Conservation (phyloP, 1,139 yeast species). For the Hemisphaericaspora xylofermentans region DNA sequence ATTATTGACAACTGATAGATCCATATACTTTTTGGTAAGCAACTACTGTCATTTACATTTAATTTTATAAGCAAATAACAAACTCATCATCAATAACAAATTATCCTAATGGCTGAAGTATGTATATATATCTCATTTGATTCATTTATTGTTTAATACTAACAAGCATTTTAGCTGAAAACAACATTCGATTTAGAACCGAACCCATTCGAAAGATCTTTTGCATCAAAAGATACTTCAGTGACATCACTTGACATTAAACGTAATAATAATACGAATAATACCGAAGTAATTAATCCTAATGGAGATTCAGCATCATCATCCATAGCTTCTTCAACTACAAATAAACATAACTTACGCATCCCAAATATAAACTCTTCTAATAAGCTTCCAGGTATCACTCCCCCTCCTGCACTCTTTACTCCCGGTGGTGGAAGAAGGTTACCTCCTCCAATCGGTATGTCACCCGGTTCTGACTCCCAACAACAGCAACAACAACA, state of each 20-base stretch:
- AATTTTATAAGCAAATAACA: no score
- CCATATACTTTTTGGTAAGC: no score
- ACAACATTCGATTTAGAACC: conserved; percentile 81
- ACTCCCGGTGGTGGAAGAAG: conserved; percentile 66
- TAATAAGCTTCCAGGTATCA: conserved; percentile 41
- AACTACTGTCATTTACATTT: no score
- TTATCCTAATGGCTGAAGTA: conserved; percentile 13
- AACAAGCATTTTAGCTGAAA: conserved; percentile 36
- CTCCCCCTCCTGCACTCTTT: conserved; percentile 58
- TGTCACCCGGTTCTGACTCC: conserved; percentile 34
- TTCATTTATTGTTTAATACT: no score
- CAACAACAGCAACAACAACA: background rate
- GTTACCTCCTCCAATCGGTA: conserved; percentile 58
- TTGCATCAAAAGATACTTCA: conserved; percentile 56
- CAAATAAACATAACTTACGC: conserved; percentile 35
- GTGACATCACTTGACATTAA: background rate
- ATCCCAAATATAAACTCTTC: conserved; percentile 27
- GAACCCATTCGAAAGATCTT: conserved; percentile 93
- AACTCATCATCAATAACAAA: no score
- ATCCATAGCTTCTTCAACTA: conserved; percentile 7
- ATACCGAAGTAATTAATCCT: conserved; percentile 3
- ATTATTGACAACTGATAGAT: no score
- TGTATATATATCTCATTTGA: no score
- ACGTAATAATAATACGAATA: background rate
- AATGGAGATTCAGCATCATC: conserved; percentile 8